phyloP scores from a whole-genome alignment of 2,329 filamentous ascomycete genomes.

The Lithohypha guttulata region DNA sequence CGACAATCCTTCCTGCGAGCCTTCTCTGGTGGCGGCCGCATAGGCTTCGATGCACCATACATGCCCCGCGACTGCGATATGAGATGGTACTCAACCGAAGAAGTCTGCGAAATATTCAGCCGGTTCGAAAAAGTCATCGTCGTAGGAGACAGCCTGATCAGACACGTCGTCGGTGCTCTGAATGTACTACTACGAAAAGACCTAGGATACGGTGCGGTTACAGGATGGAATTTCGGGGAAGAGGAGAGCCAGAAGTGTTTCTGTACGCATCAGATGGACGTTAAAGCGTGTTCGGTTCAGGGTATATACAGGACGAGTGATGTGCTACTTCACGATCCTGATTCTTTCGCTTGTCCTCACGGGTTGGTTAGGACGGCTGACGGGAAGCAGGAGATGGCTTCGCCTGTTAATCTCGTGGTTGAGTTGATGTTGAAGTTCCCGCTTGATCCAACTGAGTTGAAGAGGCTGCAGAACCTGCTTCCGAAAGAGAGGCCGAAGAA shows the following conservation, averaged over 20 bases:
- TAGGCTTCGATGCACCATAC: slow-evolving; percentile 37
- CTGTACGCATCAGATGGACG: slow-evolving; percentile 41
- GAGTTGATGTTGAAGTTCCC: slow-evolving; percentile 37
- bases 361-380: neutral
- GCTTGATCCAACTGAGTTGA: slow-evolving; percentile 32
- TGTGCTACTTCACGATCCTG: slow-evolving; percentile 33
- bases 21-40: slow-evolving; percentile 36
- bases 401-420: slow-evolving; percentile 30
- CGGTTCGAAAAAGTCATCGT: slow-evolving; percentile 39
- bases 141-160: slow-evolving; percentile 40
- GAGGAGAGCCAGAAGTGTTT: slow-evolving; percentile 37
- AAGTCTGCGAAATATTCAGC: slow-evolving; percentile 36
- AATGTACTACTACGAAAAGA: slow-evolving; percentile 38
- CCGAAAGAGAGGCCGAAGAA: slow-evolving; percentile 24
- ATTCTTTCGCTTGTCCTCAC: slow-evolving; percentile 31
- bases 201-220: slow-evolving; percentile 40
- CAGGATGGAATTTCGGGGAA: slow-evolving; percentile 39
- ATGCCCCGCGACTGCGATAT: slow-evolving; percentile 38
- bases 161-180: slow-evolving; percentile 38
- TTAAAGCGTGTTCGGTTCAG: slow-evolving; percentile 40
- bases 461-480: slow-evolving; percentile 30
- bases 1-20: slow-evolving; percentile 31
- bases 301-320: slow-evolving; percentile 40
- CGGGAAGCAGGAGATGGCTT: neutral
- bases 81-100: slow-evolving; percentile 37